Conservation (phyloP, 148 eudicot genomes). For the Heliosperma pusillum region DNA sequence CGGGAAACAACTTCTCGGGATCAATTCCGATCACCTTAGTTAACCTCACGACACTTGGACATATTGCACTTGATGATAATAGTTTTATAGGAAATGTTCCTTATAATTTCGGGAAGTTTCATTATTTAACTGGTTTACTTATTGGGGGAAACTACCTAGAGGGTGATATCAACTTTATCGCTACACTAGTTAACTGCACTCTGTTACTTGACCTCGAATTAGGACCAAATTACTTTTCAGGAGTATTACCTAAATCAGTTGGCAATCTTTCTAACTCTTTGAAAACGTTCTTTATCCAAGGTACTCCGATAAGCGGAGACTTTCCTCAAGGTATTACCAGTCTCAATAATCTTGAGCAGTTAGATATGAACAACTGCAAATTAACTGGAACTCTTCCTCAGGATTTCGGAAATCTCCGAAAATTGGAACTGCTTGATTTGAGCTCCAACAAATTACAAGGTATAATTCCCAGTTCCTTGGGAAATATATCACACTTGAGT, state of each 20-base stretch:
- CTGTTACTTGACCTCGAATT: too few relatives aligned
- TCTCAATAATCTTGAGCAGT: slow-evolving; percentile 1
- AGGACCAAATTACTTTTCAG: too few relatives aligned
- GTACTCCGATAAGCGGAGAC: slow-evolving; percentile 10
- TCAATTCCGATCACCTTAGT: slow-evolving; percentile 23
- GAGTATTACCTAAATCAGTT: too few relatives aligned
- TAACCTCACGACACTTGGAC: slow-evolving; percentile 22
- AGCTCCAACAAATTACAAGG: not conserved
- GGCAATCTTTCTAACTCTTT: not conserved
- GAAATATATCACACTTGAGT: slow-evolving; percentile 14
- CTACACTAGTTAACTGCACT: too few relatives aligned
- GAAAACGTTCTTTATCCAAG: not conserved
- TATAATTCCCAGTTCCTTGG: slow-evolving; percentile 26
- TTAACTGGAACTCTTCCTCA: not conserved
- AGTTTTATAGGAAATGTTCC: too few relatives aligned
- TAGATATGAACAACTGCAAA: not conserved
- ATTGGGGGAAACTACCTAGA: not conserved
- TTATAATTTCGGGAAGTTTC: too few relatives aligned
- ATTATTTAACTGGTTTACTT: not conserved
- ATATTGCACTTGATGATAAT: too few relatives aligned
- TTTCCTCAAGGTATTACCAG: slow-evolving; percentile 22
- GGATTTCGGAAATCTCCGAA: not conserved
- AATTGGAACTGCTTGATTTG: not conserved
- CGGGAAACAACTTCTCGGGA: slow-evolving; percentile 22
- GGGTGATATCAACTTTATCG: too few relatives aligned